Base-by-base conservation (phyloP, 208 protist genomes). In the Acanthamoeba quina region DNA sequence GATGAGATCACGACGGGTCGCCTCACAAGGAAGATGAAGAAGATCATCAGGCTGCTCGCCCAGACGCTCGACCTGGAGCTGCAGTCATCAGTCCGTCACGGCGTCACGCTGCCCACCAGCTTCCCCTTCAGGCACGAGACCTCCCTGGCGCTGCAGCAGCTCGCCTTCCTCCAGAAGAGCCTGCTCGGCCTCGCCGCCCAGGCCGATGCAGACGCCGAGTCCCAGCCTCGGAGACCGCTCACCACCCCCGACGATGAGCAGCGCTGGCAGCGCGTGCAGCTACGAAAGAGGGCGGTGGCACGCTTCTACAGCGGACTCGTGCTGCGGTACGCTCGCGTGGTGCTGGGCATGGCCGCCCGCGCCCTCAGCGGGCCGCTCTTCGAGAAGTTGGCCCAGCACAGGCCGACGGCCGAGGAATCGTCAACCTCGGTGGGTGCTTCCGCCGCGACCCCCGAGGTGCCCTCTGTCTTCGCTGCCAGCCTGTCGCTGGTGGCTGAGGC, bases 81-180 rank as follows among this genome's bases (percentile, higher is more conserved):
- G 7, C 21, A 85, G 24, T 34, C 11, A 0, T 31, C 76, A 0
- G 3, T 60, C 11, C 76, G 31, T 4, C 76, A 85, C 74, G 74
- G 74, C 7, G 41, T 54, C 6, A 56, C 74, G 19, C 74, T 82
- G 7, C 34, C 74, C 41, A 34, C 76, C 6, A 41, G 47, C 7
- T 60, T 60, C 2, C 47, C 47, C 47, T 56, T 85, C 76, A 41
- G 37, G 17, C 19, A 5, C 6, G n/a, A 44, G 13, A 37, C 10
- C 66, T 31, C 66, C 29, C 34, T 44, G 21, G 6, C 41, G 29
- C 5, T 80, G 41, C 70, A 52, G 31, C 70, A 80, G 76, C 76
- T 85, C 31, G 15, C 76, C 47, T 85, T 62, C 76, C 76, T 85
- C 9, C 76, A 85, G 47, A 85, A 85, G 76, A 62, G 76, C 49